Evolutionary conservation across 164 flowering plant genomes (phyloP), one percentile per base, ranked within the genome.

Genomic region (Cinnamomum chago): DNA sequence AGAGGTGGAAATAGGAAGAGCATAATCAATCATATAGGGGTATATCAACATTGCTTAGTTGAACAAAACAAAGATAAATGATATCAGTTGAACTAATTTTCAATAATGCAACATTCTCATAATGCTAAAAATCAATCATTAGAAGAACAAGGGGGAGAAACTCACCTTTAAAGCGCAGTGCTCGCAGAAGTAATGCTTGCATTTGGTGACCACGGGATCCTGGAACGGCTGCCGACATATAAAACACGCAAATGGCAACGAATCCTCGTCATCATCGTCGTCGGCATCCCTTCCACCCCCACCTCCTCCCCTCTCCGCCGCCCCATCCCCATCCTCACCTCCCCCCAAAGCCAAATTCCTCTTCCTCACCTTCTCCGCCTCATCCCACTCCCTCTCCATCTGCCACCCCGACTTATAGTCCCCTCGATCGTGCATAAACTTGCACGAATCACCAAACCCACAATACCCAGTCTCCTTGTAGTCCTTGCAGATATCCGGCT

Each of bases 361-460:
- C 81, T 90, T 91, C 81, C 95, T 83, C 35, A 70, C 81, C 82
- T 95, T 92, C 82, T 93, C 94, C 20, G 82, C 86, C 74, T 89
- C 97, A 3, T 93, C 95, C 97, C 97, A 93, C 71, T 93, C 97
- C 73, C 83, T 91, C 82, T 94, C 98, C 84, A 94, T 52, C 76
- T 94, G 98, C 98, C 97, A 93, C 4, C 98, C 98, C 33, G 97
- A 82, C 80, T 95, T 93, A 80, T 93, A 92, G 82, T 95, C 99
- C 65, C 99, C 98, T 69, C 99, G 84, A 81, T 95, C 99, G 81
- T 93, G 99, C 98, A 93, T 92, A 81, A 95, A 95, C 82, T 95
- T 95, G 76, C 98, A 95, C 0, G 99, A 75, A 82, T 93, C 99
- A 30, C 99, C 97, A 84, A 88, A 95, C 20, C 99, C 99, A 87